Evolutionary conservation across 306 rosid species (phyloP).

Genomic region (Astragalus glycyphyllos): DNA sequence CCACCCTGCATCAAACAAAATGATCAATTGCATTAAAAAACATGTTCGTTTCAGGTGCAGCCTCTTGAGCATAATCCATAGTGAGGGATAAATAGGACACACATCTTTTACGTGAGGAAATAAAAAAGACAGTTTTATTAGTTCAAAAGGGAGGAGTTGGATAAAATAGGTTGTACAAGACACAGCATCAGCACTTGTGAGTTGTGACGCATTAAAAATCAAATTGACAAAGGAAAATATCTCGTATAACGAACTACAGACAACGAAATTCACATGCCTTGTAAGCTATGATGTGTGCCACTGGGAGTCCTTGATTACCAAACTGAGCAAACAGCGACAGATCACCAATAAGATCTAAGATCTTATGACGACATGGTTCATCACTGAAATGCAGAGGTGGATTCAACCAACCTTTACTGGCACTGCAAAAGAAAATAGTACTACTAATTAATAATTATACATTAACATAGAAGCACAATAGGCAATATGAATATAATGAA

Average conservation of each 20-base stretch:
- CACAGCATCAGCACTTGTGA: slow-evolving; percentile 10
- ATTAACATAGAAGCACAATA: background rate
- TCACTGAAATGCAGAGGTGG: slow-evolving; percentile 78
- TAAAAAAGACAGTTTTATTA: background rate
- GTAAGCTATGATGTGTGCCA: slow-evolving; percentile 81
- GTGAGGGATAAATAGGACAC: background rate
- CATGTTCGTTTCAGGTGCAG: background rate
- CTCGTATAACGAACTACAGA: background rate
- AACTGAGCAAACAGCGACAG: slow-evolving; percentile 77
- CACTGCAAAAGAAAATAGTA: slow-evolving; percentile 54
- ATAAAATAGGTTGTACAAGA: slow-evolving; percentile 20
- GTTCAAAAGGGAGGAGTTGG: slow-evolving; percentile 7
- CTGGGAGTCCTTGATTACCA: slow-evolving; percentile 91
- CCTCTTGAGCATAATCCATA: slow-evolving; percentile 27
- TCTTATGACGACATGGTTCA: slow-evolving; percentile 94
- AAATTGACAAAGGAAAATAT: slow-evolving; percentile 23
- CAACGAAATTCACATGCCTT: slow-evolving; percentile 56
- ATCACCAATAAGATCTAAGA: slow-evolving; percentile 91
- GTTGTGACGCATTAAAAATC: slow-evolving; percentile 13
- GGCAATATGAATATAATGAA: slow-evolving; percentile 23
- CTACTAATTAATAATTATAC: slow-evolving; percentile 12
- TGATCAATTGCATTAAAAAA: slow-evolving; percentile 18
- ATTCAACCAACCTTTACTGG: slow-evolving; percentile 84
- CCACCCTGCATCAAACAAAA: slow-evolving; percentile 65
- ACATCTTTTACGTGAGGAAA: background rate